These are phyloP conservation scores for Neopestalotiopsis clavispora DNA, from an alignment of 2,329 filamentous ascomycete species.

Conservation along the genomic window DNA sequence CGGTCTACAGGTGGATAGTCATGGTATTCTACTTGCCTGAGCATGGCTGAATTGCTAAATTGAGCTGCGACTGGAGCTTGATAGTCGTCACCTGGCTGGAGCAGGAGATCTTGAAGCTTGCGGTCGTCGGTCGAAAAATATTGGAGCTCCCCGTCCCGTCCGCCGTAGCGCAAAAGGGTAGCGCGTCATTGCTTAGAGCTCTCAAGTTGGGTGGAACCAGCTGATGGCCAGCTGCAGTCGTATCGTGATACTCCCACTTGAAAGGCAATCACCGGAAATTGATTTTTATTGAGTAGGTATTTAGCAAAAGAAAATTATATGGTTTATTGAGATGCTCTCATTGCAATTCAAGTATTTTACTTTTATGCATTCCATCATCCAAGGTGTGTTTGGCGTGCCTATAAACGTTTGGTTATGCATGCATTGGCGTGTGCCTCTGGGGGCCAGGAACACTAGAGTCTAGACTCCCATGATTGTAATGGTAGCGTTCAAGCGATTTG, in stretches of 20 bases:
- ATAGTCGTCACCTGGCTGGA: background rate
- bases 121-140: slow-evolving; percentile 3
- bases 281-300: no score
- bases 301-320: no score
- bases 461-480: no score
- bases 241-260: background rate
- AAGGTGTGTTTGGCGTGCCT: no score
- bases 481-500: no score
- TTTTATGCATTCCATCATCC: no score
- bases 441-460: no score
- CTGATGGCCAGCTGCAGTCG: background rate
- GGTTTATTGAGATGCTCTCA: no score
- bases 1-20: background rate
- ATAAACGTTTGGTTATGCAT: no score
- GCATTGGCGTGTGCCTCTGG: no score
- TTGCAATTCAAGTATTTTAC: no score
- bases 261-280: background rate
- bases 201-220: background rate
- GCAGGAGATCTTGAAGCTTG: slow-evolving; percentile 8
- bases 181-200: background rate
- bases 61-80: slow-evolving; percentile 5
- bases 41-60: slow-evolving; percentile 31
- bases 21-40: slow-evolving; percentile 28
- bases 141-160: background rate
- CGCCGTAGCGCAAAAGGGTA: background rate